Conservation (phyloP, 164 flowering plant genomes). For the Berberis vulgaris region DNA sequence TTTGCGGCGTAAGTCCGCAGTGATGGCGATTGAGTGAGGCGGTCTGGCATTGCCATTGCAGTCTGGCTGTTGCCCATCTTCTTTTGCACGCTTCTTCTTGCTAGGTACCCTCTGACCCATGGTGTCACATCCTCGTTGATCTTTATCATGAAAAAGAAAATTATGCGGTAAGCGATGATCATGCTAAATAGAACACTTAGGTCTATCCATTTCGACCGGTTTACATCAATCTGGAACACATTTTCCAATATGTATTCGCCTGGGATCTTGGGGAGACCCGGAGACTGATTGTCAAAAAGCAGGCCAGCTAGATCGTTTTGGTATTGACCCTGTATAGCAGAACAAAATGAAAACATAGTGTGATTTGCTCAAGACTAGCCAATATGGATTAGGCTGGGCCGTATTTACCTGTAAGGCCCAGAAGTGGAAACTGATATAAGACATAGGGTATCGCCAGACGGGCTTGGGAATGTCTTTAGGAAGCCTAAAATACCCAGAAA, state of each 20-base stretch:
- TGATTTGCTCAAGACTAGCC: too few species aligned
- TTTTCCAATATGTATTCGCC: conserved; percentile 29
- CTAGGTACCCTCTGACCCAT: conserved; percentile 36
- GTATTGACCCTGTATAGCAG: conserved; percentile 61
- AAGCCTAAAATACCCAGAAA: conserved; percentile 92
- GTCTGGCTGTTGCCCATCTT: conserved; percentile 35
- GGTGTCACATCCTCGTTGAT: conserved; percentile 28
- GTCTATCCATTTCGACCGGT: conserved; percentile 48
- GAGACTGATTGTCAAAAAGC: conserved; percentile 24
- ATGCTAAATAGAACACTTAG: conserved; percentile 42
- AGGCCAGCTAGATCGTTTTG: conserved; percentile 78
- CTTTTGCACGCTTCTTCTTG: conserved; percentile 69
- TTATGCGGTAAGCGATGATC: conserved; percentile 32
- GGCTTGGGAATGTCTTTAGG: conserved; percentile 95
- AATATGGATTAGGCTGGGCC: too few species aligned
- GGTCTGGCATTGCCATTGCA: conserved; percentile 37
- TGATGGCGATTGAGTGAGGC: conserved; percentile 71
- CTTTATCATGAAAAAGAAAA: conserved; percentile 39
- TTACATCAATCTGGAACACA: conserved; percentile 37
- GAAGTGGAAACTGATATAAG: conserved; percentile 90
- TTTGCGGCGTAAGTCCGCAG: conserved; percentile 38
- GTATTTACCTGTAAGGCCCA: conserved; percentile 86
- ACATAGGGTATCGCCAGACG: conserved; percentile 95
- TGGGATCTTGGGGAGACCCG: conserved; percentile 13
- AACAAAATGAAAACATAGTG: too few species aligned